Base-by-base conservation (phyloP, 331 rosid genomes). In the Arachis monticola region DNA sequence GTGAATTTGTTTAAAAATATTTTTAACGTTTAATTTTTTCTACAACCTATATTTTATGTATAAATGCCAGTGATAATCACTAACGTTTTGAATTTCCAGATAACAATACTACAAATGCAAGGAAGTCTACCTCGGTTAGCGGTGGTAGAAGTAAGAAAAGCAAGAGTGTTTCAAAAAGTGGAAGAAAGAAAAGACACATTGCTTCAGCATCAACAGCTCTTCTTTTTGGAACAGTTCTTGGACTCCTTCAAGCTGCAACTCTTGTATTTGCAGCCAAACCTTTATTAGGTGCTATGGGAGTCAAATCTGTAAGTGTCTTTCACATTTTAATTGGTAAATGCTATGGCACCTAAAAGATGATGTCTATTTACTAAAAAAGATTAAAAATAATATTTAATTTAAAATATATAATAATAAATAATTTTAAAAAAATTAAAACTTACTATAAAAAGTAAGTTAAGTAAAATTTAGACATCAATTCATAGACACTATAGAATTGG, bases 171-270 rank as follows among this genome's bases (percentile, higher is more conserved):
- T 27, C 77, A 74, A 87, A 83, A 73, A 6, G 58, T 70, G 82
- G 77, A 81, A 82, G 77, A 44, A 82, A 87, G 74, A 90, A 80
- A 81, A 8, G 79, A 10, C 88, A 85, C 62, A 86, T 95, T 32
- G 97, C 97, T 61, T 90, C 99, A 51, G 99, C 99, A 45, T 86
- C 99, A 55, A 92, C 99, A n/a, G 99, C 99, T 22, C 85, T 95
- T 59, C 92, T 92, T 57, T 92, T 95, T 72, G 99, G 98, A 10
- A 13, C 85, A 58, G 65, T 89, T 44, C 91, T 95, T 60, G 99
- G 99, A 47, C 89, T 92, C 30, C 47, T 92, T 60, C 99, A 95
- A 84, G 91, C 99, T 65, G 72, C 86, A 67, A 84, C 86, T 11
- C 98, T 95, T 73, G 51, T 90, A 68, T 81, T 84, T 74, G 88